These are phyloP conservation scores for Trichoderma afroharzianum DNA, from an alignment of 2,329 filamentous ascomycete species.

Conservation along the genomic window DNA sequence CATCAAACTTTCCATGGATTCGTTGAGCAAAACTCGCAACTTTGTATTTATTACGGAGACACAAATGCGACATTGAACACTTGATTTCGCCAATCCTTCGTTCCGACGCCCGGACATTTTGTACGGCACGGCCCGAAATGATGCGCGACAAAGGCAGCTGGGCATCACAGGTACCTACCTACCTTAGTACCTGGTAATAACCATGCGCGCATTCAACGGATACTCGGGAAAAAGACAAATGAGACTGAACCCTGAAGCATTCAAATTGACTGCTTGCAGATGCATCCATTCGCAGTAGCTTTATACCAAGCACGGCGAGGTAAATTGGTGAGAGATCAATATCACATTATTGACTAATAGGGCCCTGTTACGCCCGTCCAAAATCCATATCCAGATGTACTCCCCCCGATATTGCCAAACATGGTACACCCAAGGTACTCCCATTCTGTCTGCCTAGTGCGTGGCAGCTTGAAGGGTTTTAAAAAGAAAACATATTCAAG, in stretches of 20 bases:
- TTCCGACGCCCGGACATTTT: background rate
- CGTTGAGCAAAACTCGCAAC: too few relatives aligned
- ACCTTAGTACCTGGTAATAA: background rate
- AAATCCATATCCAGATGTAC: background rate
- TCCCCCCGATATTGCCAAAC: background rate
- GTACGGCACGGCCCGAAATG: conserved; percentile 7
- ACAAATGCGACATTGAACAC: background rate
- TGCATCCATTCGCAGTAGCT: too few relatives aligned
- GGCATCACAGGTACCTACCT: background rate
- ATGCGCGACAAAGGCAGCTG: background rate
- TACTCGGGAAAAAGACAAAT: background rate
- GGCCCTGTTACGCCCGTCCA: background rate
- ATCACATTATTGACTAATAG: background rate
- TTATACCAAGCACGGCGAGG: too few relatives aligned
- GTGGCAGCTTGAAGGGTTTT: background rate
- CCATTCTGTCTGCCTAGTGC: background rate
- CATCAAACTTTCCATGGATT: too few relatives aligned
- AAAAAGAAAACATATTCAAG: background rate
- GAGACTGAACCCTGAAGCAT: background rate
- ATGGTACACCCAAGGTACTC: background rate
- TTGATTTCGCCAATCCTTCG: background rate
- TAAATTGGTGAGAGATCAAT: background rate
- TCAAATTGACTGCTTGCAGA: background rate
- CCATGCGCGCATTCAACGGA: background rate
- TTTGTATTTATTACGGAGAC: background rate